Conservation (phyloP, 202 grass and related monocot species). For the Schoenoplectus triqueter region DNA sequence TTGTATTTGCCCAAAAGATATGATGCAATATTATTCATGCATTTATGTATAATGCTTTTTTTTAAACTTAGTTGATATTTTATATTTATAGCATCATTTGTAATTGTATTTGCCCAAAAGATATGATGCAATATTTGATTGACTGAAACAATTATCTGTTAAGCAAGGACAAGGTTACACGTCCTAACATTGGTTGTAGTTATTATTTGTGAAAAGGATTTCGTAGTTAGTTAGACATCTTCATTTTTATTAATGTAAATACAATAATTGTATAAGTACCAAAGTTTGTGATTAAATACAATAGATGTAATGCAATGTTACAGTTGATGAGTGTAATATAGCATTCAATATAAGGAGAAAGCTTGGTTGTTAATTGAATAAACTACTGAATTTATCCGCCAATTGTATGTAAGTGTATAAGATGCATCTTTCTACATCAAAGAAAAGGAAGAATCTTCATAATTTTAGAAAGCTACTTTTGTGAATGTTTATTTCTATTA, state of each 20-base stretch:
- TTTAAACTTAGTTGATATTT: not conserved
- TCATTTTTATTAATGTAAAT: not conserved
- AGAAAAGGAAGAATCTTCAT: constrained; percentile 35
- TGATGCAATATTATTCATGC: not conserved
- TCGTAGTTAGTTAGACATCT: not conserved
- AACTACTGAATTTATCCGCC: constrained; percentile 25
- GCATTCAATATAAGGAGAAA: not conserved
- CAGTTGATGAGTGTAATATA: not conserved
- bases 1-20: no score
- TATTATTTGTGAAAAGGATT: not conserved
- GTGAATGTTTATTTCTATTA: no score
- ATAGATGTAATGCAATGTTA: not conserved
- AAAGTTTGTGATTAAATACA: not conserved
- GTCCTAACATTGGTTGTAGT: not conserved
- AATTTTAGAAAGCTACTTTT: constrained; percentile 28
- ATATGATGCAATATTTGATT: no score
- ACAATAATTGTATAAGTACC: not conserved
- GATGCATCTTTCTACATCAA: constrained; percentile 28
- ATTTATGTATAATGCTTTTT: not conserved
- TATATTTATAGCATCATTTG: not conserved
- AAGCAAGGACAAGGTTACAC: not conserved
- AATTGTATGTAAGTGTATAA: constrained; percentile 8
- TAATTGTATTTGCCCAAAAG: no score
- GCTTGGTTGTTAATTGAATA: not conserved
- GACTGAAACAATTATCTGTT: not conserved